Base-by-base conservation (phyloP, 1,284 basidiomycete genomes). In the Thecaphora frezii region DNA sequence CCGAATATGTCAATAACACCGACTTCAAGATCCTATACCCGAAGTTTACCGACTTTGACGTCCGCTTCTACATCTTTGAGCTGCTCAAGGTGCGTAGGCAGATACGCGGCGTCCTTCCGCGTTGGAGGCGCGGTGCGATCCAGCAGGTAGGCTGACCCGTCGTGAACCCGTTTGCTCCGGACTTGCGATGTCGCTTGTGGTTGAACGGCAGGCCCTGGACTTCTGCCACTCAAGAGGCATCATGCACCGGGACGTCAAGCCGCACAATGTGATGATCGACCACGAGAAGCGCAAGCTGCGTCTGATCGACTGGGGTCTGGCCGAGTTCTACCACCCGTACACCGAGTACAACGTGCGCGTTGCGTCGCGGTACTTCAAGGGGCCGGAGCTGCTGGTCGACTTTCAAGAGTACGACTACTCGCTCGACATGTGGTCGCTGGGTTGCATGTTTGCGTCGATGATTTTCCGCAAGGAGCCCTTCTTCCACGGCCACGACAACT, bases 211-310 rank as follows among this genome's bases (percentile, higher is more conserved):
- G 90, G 94, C 96, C 18, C 83, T 98, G 78, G 94, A 98, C 81
- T 98, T 89, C 78, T 97, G 93, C 76, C 96, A 97, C 81, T 97
- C 94, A 30, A 90, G 93, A 70, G 94, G 94, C 14, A 97, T 97
- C 80, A 98, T 97, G 93, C 96, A 98, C 52, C 86, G 96, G 64
- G 96, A 98, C 79, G 94, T 98, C 65, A 98, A 98, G 80, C 94
- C 96, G 5, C 93, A 97, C 82, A 98, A 98, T 80, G 93, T 98
- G 55, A 97, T 98, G 93, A 97, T 98, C 80, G 96, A 98, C 81
- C 93, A 97, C 77, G 91, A 97, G 76, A 89, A 89, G 80, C 88
- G 91, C 77, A 93, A 93, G 84, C 83, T 97, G 52, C 89, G 94
- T 36, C 83, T 98, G 53, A 98, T 98, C 79, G 94, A 98, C 83